Conservation (phyloP, 208 protist species). For the Spongospora subterranea region DNA sequence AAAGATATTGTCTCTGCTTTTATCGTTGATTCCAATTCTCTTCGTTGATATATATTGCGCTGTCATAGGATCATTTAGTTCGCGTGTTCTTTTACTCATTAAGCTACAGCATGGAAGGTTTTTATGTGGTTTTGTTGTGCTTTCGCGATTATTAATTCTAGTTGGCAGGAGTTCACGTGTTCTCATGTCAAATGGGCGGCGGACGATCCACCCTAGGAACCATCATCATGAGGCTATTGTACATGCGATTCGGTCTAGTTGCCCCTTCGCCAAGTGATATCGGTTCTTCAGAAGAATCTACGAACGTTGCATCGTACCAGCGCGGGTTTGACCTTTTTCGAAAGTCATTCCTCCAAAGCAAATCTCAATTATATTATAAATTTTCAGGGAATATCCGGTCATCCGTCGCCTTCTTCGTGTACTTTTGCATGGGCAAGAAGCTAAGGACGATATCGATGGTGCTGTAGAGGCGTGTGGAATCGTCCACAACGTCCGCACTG, state of each 20-base stretch:
- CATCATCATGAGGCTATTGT: constrained; percentile 42
- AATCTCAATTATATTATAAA: no score
- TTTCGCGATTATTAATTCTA: not conserved
- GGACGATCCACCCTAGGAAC: constrained; percentile 43
- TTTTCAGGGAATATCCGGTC: constrained; percentile 12
- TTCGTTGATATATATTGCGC: not conserved
- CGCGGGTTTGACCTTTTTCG: not conserved
- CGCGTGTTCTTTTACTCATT: constrained; percentile 50
- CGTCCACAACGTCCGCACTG: constrained; percentile 26
- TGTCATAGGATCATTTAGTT: constrained; percentile 46
- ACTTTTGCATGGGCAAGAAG: constrained; percentile 5
- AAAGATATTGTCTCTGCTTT: constrained; percentile 11
- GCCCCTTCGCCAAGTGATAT: not conserved
- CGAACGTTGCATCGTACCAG: constrained; percentile 43
- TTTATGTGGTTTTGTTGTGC: not conserved
- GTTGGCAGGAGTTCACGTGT: constrained; percentile 11
- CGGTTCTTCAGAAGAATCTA: not conserved
- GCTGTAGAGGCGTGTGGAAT: constrained; percentile 5
- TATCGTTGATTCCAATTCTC: not conserved
- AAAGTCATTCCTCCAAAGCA: no score
- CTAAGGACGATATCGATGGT: constrained; percentile 13
- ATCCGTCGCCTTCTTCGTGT: constrained; percentile 3
- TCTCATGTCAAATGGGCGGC: constrained; percentile 50
- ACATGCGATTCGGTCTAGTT: constrained; percentile 27
- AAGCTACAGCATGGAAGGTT: not conserved